Evolutionary conservation across 371 early-diverging fungal species (phyloP).

Genomic region (Syncephalastrum monosporum): DNA sequence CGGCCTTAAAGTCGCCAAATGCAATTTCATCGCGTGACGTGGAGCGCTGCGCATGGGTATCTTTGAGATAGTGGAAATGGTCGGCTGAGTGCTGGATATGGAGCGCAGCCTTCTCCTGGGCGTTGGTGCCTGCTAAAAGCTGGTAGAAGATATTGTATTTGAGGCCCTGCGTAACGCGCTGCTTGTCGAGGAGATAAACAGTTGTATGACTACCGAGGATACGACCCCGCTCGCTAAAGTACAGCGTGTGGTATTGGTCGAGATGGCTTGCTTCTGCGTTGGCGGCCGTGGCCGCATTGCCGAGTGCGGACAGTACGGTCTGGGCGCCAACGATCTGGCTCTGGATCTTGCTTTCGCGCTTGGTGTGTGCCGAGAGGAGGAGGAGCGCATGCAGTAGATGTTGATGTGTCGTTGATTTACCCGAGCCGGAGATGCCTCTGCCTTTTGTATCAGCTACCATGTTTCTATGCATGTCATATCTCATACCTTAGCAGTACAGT

Average conservation of each 20-base stretch:
- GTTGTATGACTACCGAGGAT: constrained; percentile 79
- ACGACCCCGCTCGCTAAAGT: constrained; percentile 76
- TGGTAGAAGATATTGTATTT: constrained; percentile 88
- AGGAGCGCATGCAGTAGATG: constrained; percentile 65
- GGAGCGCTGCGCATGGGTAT: constrained; percentile 14
- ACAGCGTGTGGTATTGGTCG: constrained; percentile 77
- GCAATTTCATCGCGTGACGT: constrained; percentile 32
- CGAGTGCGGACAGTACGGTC: constrained; percentile 67
- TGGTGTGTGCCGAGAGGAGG: constrained; percentile 53
- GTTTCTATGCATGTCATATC: not conserved
- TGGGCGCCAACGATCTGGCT: constrained; percentile 54
- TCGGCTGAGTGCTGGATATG: constrained; percentile 51
- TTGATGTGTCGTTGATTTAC: constrained; percentile 71
- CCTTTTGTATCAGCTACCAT: not conserved
- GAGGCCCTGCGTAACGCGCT: constrained; percentile 51
- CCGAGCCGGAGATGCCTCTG: constrained; percentile 75
- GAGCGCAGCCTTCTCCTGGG: constrained; percentile 57
- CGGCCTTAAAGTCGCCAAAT: constrained; percentile 59
- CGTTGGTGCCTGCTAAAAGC: constrained; percentile 60
- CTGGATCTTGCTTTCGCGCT: constrained; percentile 59
- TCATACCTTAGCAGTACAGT: constrained; percentile 33
- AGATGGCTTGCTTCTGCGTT: constrained; percentile 66
- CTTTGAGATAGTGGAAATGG: constrained; percentile 56
- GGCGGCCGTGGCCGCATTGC: constrained; percentile 54
- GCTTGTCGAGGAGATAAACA: constrained; percentile 79